Evolutionary conservation across 208 protist genomes (phyloP).

Genomic region (Blastocrithidia nonstop): DNA sequence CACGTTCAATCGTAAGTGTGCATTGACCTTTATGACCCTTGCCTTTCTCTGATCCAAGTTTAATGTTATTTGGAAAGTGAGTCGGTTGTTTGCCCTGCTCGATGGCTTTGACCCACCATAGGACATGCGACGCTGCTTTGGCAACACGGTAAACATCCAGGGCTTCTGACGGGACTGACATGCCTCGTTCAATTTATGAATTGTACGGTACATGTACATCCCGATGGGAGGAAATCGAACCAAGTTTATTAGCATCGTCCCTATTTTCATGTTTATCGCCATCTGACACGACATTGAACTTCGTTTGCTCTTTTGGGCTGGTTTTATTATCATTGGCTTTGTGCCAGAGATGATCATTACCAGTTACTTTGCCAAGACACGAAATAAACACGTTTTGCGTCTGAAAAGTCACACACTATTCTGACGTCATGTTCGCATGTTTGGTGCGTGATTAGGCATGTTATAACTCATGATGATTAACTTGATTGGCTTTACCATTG

Average conservation of each 20-base stretch:
- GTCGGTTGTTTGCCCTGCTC: slow-evolving; percentile 57
- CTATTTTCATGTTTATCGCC: slow-evolving; percentile 87
- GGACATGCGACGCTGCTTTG: slow-evolving; percentile 84
- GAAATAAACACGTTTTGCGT: slow-evolving; percentile 6
- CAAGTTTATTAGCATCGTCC: slow-evolving; percentile 51
- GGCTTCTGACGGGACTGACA: slow-evolving; percentile 91
- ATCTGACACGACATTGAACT: slow-evolving; percentile 85
- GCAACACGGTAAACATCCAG: slow-evolving; percentile 68
- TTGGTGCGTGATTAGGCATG: slow-evolving; percentile 20
- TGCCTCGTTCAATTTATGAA: slow-evolving; percentile 72
- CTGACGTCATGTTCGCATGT: slow-evolving; percentile 23
- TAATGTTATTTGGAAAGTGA: slow-evolving; percentile 82
- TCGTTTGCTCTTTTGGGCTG: slow-evolving; percentile 45
- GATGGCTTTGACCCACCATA: slow-evolving; percentile 80
- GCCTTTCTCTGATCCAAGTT: slow-evolving; percentile 88
- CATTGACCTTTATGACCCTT: slow-evolving; percentile 10
- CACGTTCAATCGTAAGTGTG: background rate
- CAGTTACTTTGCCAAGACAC: slow-evolving; percentile 15
- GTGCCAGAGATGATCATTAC: slow-evolving; percentile 51
- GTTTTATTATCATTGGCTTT: slow-evolving; percentile 47
- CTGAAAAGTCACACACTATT: slow-evolving; percentile 10
- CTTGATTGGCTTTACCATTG: slow-evolving; percentile 49
- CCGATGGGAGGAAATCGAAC: slow-evolving; percentile 16
- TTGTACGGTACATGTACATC: slow-evolving; percentile 81
- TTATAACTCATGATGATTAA: slow-evolving; percentile 43